Conservation (phyloP, 768 basidiomycete genomes). For the Leccinum imitatum region DNA sequence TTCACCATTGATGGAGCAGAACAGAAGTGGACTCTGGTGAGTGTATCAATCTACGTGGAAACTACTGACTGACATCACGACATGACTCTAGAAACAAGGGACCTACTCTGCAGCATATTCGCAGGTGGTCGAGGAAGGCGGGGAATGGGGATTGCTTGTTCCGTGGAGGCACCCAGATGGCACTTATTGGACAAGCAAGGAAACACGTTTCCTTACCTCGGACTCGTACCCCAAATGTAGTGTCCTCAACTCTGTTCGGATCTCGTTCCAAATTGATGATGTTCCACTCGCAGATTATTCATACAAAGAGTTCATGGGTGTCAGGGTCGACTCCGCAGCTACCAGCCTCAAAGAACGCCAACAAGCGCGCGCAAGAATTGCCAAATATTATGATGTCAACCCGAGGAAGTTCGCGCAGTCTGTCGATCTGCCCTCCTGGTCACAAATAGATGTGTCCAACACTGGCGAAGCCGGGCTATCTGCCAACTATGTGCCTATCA, state of each 20-base stretch:
- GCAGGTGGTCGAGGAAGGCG: constrained; percentile 19
- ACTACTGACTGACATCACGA: not conserved
- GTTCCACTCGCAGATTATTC: constrained; percentile 25
- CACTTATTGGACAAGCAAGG: constrained; percentile 24
- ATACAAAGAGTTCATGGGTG: constrained; percentile 25
- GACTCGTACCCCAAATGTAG: constrained; percentile 25
- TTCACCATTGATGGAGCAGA: constrained; percentile 12
- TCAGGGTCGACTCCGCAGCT: constrained; percentile 26
- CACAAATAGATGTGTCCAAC: constrained; percentile 19
- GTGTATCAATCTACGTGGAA: not conserved
- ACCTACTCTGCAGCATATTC: constrained; percentile 26
- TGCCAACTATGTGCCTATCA: constrained; percentile 14
- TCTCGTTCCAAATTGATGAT: not conserved
- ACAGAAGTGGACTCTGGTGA: constrained; percentile 27
- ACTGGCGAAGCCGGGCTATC: constrained; percentile 12
- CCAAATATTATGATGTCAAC: constrained; percentile 26
- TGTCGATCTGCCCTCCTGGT: constrained; percentile 10
- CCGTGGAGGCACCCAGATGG: constrained; percentile 27
- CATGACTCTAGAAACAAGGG: constrained; percentile 12
- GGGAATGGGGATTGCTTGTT: constrained; percentile 18
- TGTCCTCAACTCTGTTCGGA: not conserved
- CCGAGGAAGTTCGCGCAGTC: constrained; percentile 12
- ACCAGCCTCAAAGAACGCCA: constrained; percentile 15
- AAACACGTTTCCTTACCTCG: constrained; percentile 24
- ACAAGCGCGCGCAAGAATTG: constrained; percentile 21